Conservation (phyloP, 2,329 filamentous ascomycete species). For the Colletotrichum destructivum region DNA sequence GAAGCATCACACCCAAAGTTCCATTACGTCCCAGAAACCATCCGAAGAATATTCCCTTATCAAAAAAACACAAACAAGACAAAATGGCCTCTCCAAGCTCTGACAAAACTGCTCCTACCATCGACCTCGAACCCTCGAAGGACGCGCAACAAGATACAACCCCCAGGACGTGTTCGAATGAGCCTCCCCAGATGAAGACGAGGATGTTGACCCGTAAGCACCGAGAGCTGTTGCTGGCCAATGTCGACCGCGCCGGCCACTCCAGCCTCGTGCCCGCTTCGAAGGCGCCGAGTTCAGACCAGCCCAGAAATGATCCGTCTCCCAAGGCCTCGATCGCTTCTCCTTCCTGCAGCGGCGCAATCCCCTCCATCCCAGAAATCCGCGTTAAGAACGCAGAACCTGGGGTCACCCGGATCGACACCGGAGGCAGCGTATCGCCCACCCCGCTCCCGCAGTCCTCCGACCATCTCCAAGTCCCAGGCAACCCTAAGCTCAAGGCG, state of each 20-base stretch:
- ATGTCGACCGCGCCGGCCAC: not conserved
- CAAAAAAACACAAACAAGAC: not conserved
- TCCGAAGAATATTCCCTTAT: not conserved
- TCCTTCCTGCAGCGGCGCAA: not conserved
- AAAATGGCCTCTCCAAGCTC: not conserved
- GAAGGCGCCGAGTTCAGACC: too few relatives aligned
- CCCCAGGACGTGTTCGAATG: not conserved
- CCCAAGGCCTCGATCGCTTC: too few relatives aligned
- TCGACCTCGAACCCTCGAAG: too few relatives aligned
- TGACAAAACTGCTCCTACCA: too few relatives aligned
- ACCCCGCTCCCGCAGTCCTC: not conserved
- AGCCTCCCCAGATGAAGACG: not conserved
- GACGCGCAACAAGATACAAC: not conserved
- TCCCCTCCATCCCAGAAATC: conserved; percentile 3
- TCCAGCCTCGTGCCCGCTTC: too few relatives aligned
- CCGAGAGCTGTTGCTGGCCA: not conserved
- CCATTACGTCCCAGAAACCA: not conserved
- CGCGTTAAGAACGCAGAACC: conserved; percentile 5
- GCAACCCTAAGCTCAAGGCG: not conserved
- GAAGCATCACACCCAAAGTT: not conserved
- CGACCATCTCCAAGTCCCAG: conserved; percentile 5
- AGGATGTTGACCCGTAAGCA: too few relatives aligned
- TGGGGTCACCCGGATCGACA: not conserved
- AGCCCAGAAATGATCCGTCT: too few relatives aligned
- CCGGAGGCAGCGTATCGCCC: conserved; percentile 6